Percentiles rank a stretch among this genome's conserved stretches.
phyloP scores from a whole-genome alignment of 345 rosid genomes.

The Lepidium didymum region DNA sequence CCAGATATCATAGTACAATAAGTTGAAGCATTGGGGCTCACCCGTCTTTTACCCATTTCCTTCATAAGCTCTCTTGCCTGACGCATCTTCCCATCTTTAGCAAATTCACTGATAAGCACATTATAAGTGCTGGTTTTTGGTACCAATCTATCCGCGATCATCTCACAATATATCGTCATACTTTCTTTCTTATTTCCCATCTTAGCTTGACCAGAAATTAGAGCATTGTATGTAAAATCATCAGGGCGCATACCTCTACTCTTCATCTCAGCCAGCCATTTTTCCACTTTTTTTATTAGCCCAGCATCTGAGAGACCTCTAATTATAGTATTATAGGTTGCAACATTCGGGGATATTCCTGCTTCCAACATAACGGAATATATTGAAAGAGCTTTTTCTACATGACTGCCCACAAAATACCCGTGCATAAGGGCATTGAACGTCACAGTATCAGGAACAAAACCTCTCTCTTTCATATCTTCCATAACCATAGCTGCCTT shows the following conservation, averaged over 20 bases:
- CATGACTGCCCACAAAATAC: constrained; percentile 50
- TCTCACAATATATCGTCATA: constrained; percentile 58
- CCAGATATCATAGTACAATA: constrained; percentile 69
- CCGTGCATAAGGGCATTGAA: constrained; percentile 74
- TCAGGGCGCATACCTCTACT: constrained; percentile 48
- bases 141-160: too few relatives aligned
- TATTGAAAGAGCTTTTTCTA: constrained; percentile 42
- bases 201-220: constrained; percentile 64
- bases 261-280: constrained; percentile 54
- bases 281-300: constrained; percentile 40
- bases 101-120: constrained; percentile 57
- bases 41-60: constrained; percentile 67
- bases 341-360: constrained; percentile 49
- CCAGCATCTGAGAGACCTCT: constrained; percentile 49
- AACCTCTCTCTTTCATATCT: constrained; percentile 50
- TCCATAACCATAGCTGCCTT: constrained; percentile 51
- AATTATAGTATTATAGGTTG: constrained; percentile 66
- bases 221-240: constrained; percentile 57
- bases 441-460: constrained; percentile 43
- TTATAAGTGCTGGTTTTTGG: too few relatives aligned
- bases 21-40: constrained; percentile 57
- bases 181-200: constrained; percentile 62
- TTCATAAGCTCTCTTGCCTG: constrained; percentile 71
- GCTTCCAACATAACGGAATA: constrained; percentile 46
- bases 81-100: constrained; percentile 61